phyloP scores from a whole-genome alignment of 768 basidiomycete species.

The Mycena maculata region DNA sequence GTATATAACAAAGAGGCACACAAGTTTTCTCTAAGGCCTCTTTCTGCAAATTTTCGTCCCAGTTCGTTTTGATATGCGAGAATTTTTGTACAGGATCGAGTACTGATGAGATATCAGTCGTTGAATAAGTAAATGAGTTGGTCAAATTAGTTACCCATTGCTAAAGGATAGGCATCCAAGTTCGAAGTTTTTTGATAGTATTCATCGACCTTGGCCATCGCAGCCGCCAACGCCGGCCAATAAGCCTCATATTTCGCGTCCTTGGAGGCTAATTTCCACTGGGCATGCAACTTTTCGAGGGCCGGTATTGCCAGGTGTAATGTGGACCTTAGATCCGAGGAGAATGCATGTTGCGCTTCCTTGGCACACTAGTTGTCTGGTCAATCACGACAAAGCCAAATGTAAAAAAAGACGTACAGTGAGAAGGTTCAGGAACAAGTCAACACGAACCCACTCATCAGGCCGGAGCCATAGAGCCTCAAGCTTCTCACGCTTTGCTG shows the following conservation, averaged over 20 bases:
- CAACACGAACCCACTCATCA: slow-evolving; percentile 39
- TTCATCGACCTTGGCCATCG: slow-evolving; percentile 13
- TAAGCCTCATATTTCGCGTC: slow-evolving; percentile 30
- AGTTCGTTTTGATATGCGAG: background rate
- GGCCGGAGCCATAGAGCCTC: slow-evolving; percentile 26
- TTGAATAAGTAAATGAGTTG: background rate
- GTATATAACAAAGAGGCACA: background rate
- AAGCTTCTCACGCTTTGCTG: slow-evolving; percentile 30
- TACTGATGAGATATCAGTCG: background rate
- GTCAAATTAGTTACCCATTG: slow-evolving; percentile 7
- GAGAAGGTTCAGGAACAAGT: slow-evolving; percentile 34
- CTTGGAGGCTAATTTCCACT: slow-evolving; percentile 34
- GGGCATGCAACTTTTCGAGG: slow-evolving; percentile 42
- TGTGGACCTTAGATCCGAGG: slow-evolving; percentile 38
- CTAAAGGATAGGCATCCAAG: background rate
- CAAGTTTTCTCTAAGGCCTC: background rate
- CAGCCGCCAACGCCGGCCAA: slow-evolving; percentile 39
- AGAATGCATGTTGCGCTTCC: slow-evolving; percentile 46
- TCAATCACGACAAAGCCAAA: background rate
- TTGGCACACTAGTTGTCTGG: slow-evolving; percentile 39
- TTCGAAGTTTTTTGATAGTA: slow-evolving; percentile 7
- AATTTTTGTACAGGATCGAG: slow-evolving; percentile 7
- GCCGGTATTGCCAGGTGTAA: slow-evolving; percentile 44
- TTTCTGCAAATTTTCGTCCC: background rate
- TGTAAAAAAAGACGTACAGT: slow-evolving; percentile 18